Percentiles rank a stretch among this genome's conserved stretches.
Conservation (phyloP, 345 rosid genomes). For the Eutrema japonicum region DNA sequence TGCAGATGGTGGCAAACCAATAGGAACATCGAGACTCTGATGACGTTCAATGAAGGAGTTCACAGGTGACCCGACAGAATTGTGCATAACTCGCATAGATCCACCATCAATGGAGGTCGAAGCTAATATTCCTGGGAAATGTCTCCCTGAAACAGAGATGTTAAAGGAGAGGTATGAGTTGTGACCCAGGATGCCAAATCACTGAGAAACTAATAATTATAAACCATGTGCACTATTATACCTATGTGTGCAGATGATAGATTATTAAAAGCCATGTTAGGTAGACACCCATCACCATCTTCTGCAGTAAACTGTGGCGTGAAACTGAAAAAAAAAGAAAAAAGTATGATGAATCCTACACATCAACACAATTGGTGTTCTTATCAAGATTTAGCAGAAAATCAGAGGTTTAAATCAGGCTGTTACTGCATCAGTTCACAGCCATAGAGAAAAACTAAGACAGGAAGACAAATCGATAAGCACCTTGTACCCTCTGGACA, state of each 20-base stretch:
- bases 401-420: conserved; percentile 7
- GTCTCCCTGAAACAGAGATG: conserved; percentile 40
- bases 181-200: conserved; percentile 14
- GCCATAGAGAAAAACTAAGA: conserved; percentile 5
- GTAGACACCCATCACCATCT: conserved; percentile 49
- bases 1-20: conserved; percentile 63
- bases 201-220: conserved; percentile 9
- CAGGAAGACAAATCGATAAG: conserved; percentile 31
- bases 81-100: conserved; percentile 55
- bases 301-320: conserved; percentile 51
- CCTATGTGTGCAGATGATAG: conserved; percentile 53
- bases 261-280: conserved; percentile 52
- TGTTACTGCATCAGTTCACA: conserved; percentile 20
- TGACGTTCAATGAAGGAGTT: conserved; percentile 57
- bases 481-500: conserved; percentile 55
- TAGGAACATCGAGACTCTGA: conserved; percentile 62
- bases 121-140: conserved; percentile 53
- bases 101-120: conserved; percentile 61
- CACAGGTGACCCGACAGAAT: conserved; percentile 52
- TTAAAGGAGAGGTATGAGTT: conserved; percentile 34
- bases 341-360: conserved; percentile 5
- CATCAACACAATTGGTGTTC: conserved; percentile 11
- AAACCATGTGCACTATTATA: conserved; percentile 39
- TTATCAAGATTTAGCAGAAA: conserved; percentile 8
- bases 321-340: conserved; percentile 53